A percentile compares a stretch with the other conserved stretches of the same genome.
Conservation (phyloP, 352 stramenopile genomes). For the Phytophthora europaea region DNA sequence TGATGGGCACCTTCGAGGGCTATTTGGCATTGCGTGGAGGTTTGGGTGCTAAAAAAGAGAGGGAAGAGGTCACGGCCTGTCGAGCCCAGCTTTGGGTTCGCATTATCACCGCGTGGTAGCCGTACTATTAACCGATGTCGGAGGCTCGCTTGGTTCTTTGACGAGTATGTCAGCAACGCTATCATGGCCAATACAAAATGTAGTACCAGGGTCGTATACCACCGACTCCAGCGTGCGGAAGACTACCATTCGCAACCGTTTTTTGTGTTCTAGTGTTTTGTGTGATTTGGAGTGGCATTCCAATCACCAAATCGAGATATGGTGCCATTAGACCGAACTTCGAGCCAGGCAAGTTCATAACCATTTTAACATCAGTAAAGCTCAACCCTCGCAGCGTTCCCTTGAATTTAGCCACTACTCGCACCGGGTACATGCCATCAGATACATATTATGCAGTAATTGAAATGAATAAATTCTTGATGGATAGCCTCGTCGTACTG, state of each 20-base stretch:
- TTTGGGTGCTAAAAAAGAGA: constrained; percentile 8
- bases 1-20: not conserved
- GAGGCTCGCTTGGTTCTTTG: not conserved
- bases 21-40: not conserved
- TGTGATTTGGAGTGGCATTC: constrained; percentile 16
- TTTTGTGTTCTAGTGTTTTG: constrained; percentile 19
- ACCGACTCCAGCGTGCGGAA: constrained; percentile 10
- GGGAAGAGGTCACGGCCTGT: constrained; percentile 15
- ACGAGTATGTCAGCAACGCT: not conserved
- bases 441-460: constrained; percentile 3
- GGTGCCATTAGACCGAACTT: constrained; percentile 1
- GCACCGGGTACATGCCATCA: not conserved
- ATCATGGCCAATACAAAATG: constrained; percentile 10
- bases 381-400: not conserved
- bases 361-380: not conserved
- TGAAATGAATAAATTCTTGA: too few species aligned
- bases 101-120: not conserved
- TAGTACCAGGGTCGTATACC: constrained; percentile 5
- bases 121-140: constrained; percentile 5
- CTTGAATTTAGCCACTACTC: constrained; percentile 8
- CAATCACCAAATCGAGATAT: constrained; percentile 18
- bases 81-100: not conserved
- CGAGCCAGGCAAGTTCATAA: not conserved
- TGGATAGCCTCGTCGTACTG: too few species aligned
- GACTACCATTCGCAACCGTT: constrained; percentile 15